Conservation (phyloP, 495 filamentous ascomycete species). For the Alectoria sarmentosa region DNA sequence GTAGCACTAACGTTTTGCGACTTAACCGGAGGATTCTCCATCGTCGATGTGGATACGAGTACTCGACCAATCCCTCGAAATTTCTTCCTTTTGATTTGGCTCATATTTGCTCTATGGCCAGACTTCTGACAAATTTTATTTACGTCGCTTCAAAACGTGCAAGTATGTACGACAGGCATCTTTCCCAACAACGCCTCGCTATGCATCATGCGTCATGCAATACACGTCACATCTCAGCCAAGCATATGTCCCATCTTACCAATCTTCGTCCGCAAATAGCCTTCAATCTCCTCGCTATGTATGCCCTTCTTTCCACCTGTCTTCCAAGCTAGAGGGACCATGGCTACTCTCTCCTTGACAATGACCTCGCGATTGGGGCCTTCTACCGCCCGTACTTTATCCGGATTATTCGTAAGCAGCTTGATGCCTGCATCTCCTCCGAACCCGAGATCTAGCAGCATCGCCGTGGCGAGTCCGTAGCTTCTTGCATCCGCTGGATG, state of each 20-base stretch:
- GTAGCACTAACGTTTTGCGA: conserved; percentile 2
- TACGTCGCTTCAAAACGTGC: neutral
- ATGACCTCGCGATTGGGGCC: conserved; percentile 79
- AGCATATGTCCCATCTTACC: conserved; percentile 70
- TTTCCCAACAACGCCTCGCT: conserved; percentile 23
- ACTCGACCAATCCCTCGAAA: neutral
- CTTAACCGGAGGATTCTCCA: neutral
- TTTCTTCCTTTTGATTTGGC: no score
- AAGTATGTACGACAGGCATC: neutral
- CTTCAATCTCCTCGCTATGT: conserved; percentile 78
- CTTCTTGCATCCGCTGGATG: conserved; percentile 92
- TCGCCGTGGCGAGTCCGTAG: conserved; percentile 92
- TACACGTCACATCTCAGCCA: conserved; percentile 20
- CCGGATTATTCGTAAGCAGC: conserved; percentile 94
- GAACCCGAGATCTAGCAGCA: conserved; percentile 76
- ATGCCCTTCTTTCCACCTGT: conserved; percentile 73
- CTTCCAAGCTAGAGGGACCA: conserved; percentile 94
- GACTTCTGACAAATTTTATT: conserved; percentile 1
- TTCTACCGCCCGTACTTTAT: conserved; percentile 92
- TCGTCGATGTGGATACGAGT: no score
- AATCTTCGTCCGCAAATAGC: conserved; percentile 88
- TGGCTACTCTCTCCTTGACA: conserved; percentile 84
- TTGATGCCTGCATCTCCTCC: conserved; percentile 63
- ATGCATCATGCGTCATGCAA: conserved; percentile 9
- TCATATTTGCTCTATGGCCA: neutral